A percentile compares a stretch with the other conserved stretches of the same genome.
Evolutionary conservation across 1,284 basidiomycete species (phyloP).

Genomic region (Vanrija humicola): DNA sequence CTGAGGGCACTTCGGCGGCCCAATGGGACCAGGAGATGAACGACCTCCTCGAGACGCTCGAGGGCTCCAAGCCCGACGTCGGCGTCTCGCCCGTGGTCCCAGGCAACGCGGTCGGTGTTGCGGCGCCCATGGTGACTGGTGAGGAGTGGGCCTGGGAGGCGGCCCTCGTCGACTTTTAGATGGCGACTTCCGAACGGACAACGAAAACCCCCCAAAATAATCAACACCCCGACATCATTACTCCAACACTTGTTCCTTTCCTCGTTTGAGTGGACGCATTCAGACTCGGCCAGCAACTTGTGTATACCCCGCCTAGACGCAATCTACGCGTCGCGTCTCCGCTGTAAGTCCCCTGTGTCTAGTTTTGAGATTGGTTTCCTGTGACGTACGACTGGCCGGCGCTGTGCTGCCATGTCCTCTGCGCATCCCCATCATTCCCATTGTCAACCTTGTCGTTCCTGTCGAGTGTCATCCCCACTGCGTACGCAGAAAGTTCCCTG

Average conservation of each 20-base stretch:
- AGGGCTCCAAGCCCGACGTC: constrained; percentile 9
- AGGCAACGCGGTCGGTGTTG: constrained; percentile 3
- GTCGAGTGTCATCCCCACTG: neutral
- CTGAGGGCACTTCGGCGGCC: constrained; percentile 17
- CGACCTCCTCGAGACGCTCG: constrained; percentile 23
- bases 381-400: neutral
- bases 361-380: neutral
- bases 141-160: constrained; percentile 22
- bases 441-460: neutral
- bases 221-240: neutral
- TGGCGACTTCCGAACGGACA: neutral
- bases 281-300: too few species aligned
- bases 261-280: too few species aligned
- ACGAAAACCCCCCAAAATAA: constrained; percentile 1
- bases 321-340: neutral
- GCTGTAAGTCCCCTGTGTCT: constrained; percentile 11
- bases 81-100: constrained; percentile 10
- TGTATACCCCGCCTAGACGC: too few species aligned
- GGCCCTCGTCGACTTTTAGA: constrained; percentile 17
- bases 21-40: constrained; percentile 26
- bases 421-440: neutral
- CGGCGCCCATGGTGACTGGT: constrained; percentile 2
- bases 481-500: neutral
- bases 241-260: too few species aligned
- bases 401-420: neutral